Conservation (phyloP, 306 rosid genomes). For the Elaeagnus macrophylla region DNA sequence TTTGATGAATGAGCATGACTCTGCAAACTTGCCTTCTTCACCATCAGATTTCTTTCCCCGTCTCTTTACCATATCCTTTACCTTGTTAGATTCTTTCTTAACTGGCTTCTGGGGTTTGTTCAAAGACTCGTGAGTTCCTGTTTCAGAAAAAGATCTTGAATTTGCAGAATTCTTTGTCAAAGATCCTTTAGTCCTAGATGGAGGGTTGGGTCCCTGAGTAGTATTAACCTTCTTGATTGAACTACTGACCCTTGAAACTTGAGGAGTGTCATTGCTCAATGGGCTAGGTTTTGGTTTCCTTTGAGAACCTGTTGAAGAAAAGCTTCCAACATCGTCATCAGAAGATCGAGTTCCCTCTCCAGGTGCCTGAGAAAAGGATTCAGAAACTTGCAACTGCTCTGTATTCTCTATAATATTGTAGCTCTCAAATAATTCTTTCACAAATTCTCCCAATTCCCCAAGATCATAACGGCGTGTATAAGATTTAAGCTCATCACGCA, state of each 20-base stretch:
- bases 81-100: constrained; percentile 34
- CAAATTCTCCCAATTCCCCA: constrained; percentile 35
- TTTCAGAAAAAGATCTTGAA: constrained; percentile 35
- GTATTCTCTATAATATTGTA: constrained; percentile 30
- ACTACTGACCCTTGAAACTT: constrained; percentile 29
- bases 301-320: constrained; percentile 30
- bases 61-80: constrained; percentile 33
- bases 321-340: constrained; percentile 60
- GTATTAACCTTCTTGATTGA: constrained; percentile 29
- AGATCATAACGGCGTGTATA: constrained; percentile 46
- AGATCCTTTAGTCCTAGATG: constrained; percentile 33
- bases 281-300: constrained; percentile 47
- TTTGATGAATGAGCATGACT: background rate
- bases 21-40: constrained; percentile 31
- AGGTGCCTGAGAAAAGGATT: constrained; percentile 50
- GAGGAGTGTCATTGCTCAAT: constrained; percentile 36
- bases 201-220: constrained; percentile 24
- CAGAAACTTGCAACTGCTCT: constrained; percentile 56
- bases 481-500: constrained; percentile 60
- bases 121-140: constrained; percentile 18
- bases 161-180: constrained; percentile 30
- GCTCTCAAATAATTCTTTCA: constrained; percentile 50
- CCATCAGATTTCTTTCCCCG: constrained; percentile 34
- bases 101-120: constrained; percentile 47
- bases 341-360: constrained; percentile 58